These are phyloP conservation scores for Cryphonectria japonica DNA, from an alignment of 2,329 filamentous ascomycete species.

Conservation along the genomic window DNA sequence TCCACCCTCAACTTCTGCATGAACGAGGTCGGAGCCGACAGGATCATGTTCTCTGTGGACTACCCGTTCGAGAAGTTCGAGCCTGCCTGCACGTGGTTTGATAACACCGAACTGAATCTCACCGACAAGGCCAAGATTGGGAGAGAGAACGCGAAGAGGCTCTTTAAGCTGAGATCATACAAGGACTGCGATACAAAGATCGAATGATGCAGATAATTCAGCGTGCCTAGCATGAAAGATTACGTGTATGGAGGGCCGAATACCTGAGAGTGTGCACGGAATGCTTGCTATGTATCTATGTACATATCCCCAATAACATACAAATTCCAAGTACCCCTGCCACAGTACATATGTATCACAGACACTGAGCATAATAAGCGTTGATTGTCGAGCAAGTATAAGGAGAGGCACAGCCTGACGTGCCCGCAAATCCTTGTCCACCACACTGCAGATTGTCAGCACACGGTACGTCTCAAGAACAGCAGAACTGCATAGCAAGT, in stretches of 20 bases:
- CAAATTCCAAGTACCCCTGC: neutral
- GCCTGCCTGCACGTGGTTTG: slow-evolving; percentile 35
- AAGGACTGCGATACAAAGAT: slow-evolving; percentile 14
- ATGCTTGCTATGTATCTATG: neutral
- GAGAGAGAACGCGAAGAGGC: slow-evolving; percentile 26
- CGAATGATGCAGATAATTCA: neutral
- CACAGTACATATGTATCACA: neutral
- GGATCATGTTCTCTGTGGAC: slow-evolving; percentile 35
- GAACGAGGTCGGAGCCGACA: slow-evolving; percentile 32
- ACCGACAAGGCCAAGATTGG: slow-evolving; percentile 14
- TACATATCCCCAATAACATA: neutral
- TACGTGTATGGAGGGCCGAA: too few species aligned
- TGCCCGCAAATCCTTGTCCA: slow-evolving; percentile 13
- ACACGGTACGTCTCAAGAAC: neutral
- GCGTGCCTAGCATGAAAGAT: too few species aligned
- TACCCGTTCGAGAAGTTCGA: slow-evolving; percentile 36
- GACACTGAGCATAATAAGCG: slow-evolving; percentile 17
- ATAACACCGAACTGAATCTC: slow-evolving; percentile 26
- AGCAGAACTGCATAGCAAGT: neutral
- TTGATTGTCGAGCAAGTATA: slow-evolving; percentile 14
- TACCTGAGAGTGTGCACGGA: neutral
- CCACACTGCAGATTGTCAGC: slow-evolving; percentile 6
- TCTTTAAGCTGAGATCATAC: neutral
- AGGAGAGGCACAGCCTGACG: slow-evolving; percentile 13
- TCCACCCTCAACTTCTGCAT: slow-evolving; percentile 33